Base-by-base conservation (phyloP, 352 stramenopile species). In the Phytophthora megakarya region DNA sequence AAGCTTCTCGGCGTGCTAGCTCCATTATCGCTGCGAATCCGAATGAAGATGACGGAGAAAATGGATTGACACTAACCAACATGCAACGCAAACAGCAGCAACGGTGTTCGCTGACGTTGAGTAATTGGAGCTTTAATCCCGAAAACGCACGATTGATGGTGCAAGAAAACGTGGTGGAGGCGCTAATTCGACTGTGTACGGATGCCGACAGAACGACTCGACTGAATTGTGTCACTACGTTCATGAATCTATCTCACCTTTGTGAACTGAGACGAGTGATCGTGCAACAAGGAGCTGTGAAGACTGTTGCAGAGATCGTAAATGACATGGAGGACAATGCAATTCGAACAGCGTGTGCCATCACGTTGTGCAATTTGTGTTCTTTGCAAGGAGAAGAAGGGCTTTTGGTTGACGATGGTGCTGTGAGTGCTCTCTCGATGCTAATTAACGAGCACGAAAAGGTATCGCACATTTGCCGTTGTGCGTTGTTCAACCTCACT, bases 401-500 rank as follows among this genome's bases (percentile, higher is more conserved):
- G 3, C 53, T 85, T 19, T 51, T 97, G 13, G 90, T 97, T 1
- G 86, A 90, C 22, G 83, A 96, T 50, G 88, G 89, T 0, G 84
- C 89, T 3, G 88, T 96, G 32, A 70, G 84, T 16, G 85, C 90
- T 10, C 72, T 97, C 12, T 85, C 88, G 3, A 73, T 83, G 26
- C 74, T 97, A n/a, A 92, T 96, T 59, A 93, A 77, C 21, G 78
- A 94, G 44, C 81, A 86, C 19, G 73, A 76, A 18, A 80, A 81
- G 40, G 81, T 95, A 1, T 66, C 85, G 0, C 53, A 75, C 30
- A 80, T 96, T 11, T 96, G 84, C 26, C 72, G 84, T 6, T 77
- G 74, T 40, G 90, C 85, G 1, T 64, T 97, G 1, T 97, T 94
- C 75, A 97, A 97, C 42, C 71, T 97, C 16, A 97, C 89, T 1